Evolutionary conservation across 495 filamentous ascomycete genomes (phyloP).

Genomic region (Trichoderma gamsii): DNA sequence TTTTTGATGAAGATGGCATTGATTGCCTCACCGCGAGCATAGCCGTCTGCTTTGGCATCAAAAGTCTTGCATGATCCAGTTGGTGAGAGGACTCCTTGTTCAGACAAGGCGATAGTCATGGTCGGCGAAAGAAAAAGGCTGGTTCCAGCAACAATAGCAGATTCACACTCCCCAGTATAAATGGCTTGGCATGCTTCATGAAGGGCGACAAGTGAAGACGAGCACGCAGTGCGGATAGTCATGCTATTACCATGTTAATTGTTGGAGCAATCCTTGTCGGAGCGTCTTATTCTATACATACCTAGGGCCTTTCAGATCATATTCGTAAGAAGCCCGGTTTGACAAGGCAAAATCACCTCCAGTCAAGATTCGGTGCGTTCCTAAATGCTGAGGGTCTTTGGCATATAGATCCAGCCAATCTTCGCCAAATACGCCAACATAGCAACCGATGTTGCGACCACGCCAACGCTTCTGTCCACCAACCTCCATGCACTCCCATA

Average conservation of each 20-base stretch:
- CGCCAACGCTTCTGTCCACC: slow-evolving; percentile 41
- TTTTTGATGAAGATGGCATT: slow-evolving; percentile 39
- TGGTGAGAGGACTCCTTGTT: slow-evolving; percentile 37
- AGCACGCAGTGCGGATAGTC: slow-evolving; percentile 46
- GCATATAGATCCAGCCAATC: slow-evolving; percentile 39
- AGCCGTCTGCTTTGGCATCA: slow-evolving; percentile 31
- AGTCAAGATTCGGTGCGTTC: slow-evolving; percentile 23
- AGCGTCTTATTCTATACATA: slow-evolving; percentile 32
- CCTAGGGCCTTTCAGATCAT: slow-evolving; percentile 32
- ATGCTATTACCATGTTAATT: slow-evolving; percentile 32
- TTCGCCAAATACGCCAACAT: slow-evolving; percentile 36
- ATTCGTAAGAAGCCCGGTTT: slow-evolving; percentile 33
- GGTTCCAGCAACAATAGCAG: slow-evolving; percentile 34
- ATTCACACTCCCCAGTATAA: slow-evolving; percentile 31
- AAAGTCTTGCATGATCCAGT: slow-evolving; percentile 39
- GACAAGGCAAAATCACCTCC: slow-evolving; percentile 32
- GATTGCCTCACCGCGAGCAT: slow-evolving; percentile 31
- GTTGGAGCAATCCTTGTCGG: slow-evolving; percentile 16
- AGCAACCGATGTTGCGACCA: slow-evolving; percentile 40
- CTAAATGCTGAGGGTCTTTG: slow-evolving; percentile 19
- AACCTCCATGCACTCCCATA: slow-evolving; percentile 39
- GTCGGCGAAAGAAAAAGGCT: slow-evolving; percentile 34
- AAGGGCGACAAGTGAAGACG: slow-evolving; percentile 46
- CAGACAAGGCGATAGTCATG: slow-evolving; percentile 26
- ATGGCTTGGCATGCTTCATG: slow-evolving; percentile 46